phyloP scores from a whole-genome alignment of 129 eudicot genomes.

The Scalesia atractyloides region DNA sequence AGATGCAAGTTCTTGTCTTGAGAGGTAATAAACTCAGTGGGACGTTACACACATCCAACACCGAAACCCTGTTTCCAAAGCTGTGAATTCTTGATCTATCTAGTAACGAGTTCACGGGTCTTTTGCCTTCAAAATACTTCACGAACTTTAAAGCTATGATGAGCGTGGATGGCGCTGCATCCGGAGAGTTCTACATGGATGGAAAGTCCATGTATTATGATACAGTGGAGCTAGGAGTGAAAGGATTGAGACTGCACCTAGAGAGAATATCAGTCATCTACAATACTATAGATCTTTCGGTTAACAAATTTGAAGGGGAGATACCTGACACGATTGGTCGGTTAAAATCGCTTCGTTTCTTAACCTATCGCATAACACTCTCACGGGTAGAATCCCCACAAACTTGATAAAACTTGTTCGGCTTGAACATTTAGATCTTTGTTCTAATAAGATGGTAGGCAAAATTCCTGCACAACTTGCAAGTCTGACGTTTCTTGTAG shows the following conservation, averaged over 20 bases:
- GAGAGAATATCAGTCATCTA: slow-evolving; percentile 35
- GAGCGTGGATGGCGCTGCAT: not conserved
- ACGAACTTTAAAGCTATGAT: slow-evolving; percentile 35
- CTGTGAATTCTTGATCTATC: slow-evolving; percentile 44
- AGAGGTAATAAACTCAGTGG: slow-evolving; percentile 39
- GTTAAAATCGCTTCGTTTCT: slow-evolving; percentile 32
- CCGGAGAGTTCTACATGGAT: slow-evolving; percentile 29
- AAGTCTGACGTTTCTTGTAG: slow-evolving; percentile 26
- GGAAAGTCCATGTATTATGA: slow-evolving; percentile 22
- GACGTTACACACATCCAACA: slow-evolving; percentile 17
- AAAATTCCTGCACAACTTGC: slow-evolving; percentile 34
- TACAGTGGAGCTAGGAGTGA: slow-evolving; percentile 25
- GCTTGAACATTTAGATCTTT: slow-evolving; percentile 45
- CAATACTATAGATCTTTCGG: slow-evolving; percentile 41
- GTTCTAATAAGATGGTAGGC: slow-evolving; percentile 41
- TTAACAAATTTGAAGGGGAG: slow-evolving; percentile 40
- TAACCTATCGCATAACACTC: slow-evolving; percentile 43
- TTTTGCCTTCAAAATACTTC: slow-evolving; percentile 31
- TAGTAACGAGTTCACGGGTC: slow-evolving; percentile 33
- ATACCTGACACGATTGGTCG: slow-evolving; percentile 32
- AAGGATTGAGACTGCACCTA: slow-evolving; percentile 24
- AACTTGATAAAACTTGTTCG: slow-evolving; percentile 11
- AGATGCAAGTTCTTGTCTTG: slow-evolving; percentile 43
- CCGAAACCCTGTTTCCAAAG: slow-evolving; percentile 30
- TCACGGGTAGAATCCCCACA: slow-evolving; percentile 33